Evolutionary conservation across 805 yeast species (phyloP).

Genomic region (Danielozyma ontarioensis): DNA sequence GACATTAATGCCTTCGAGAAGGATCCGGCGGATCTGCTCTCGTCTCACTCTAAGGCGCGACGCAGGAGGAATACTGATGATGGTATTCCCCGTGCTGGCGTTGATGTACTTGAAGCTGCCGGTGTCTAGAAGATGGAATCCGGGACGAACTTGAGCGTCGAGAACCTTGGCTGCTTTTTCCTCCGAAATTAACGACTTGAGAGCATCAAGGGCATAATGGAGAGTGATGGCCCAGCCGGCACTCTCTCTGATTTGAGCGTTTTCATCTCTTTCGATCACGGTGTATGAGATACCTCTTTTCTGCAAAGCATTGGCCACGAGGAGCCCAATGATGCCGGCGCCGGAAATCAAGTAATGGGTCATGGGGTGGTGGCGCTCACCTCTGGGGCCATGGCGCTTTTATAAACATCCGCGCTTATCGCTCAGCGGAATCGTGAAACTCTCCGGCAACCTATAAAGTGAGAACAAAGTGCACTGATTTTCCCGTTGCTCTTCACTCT

Average conservation of each 20-base stretch:
- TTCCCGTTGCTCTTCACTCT: too few species aligned
- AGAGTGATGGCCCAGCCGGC: slow-evolving; percentile 29
- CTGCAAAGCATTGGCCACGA: slow-evolving; percentile 20
- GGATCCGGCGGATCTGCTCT: slow-evolving; percentile 19
- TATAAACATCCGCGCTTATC: too few species aligned
- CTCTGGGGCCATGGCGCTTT: too few species aligned
- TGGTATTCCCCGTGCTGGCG: slow-evolving; percentile 19
- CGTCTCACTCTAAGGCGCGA: slow-evolving; percentile 21
- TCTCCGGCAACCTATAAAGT: too few species aligned
- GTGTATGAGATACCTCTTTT: slow-evolving; percentile 14
- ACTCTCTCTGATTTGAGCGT: slow-evolving; percentile 14
- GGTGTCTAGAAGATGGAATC: slow-evolving; percentile 18
- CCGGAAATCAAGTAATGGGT: too few species aligned
- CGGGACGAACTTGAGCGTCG: slow-evolving; percentile 18
- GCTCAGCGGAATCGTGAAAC: too few species aligned
- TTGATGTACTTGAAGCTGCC: slow-evolving; percentile 24
- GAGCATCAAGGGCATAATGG: slow-evolving; percentile 22
- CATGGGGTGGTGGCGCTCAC: too few species aligned
- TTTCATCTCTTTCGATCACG: slow-evolving; percentile 22
- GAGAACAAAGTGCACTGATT: too few species aligned
- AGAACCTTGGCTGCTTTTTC: slow-evolving; percentile 13
- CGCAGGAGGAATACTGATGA: slow-evolving; percentile 24
- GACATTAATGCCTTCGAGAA: slow-evolving; percentile 18
- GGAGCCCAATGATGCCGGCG: slow-evolving; percentile 17
- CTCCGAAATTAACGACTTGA: slow-evolving; percentile 15